Evolutionary conservation across 2,329 filamentous ascomycete species (phyloP).

Genomic region (Trichoderma polysporum): DNA sequence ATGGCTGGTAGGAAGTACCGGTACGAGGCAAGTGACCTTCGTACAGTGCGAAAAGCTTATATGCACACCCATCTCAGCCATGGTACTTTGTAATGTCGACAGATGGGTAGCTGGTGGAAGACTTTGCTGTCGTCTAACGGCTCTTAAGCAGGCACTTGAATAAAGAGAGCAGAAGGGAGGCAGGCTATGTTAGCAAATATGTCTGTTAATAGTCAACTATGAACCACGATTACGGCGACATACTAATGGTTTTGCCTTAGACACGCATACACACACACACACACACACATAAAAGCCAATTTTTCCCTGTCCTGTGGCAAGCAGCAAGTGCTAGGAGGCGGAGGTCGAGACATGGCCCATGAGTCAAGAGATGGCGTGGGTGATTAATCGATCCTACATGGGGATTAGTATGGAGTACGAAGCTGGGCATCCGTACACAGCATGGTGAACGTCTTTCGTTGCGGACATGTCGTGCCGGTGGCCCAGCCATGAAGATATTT

Average conservation of each 20-base stretch:
- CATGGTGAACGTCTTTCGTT: neutral
- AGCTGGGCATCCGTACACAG: neutral
- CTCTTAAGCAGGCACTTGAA: neutral
- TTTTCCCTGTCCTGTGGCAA: too few relatives aligned
- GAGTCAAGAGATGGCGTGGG: neutral
- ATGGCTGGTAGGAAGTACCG: conserved; percentile 21
- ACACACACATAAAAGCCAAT: neutral
- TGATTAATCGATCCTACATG: neutral
- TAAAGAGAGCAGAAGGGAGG: neutral
- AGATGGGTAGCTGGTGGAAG: neutral
- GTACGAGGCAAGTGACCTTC: neutral
- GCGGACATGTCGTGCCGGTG: neutral
- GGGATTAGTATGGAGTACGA: neutral
- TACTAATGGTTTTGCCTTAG: neutral
- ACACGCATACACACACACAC: neutral
- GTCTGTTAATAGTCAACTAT: neutral
- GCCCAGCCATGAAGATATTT: neutral
- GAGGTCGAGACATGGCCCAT: neutral
- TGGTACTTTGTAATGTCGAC: neutral
- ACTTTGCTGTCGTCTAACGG: neutral
- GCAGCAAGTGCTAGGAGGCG: neutral
- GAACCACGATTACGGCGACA: neutral
- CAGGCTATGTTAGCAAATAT: neutral
- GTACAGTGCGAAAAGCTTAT: conserved; percentile 6
- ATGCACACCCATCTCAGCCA: neutral